Percentiles rank a stretch among this genome's conserved stretches.
phyloP scores from a whole-genome alignment of 768 basidiomycete species.

The Tulasnella sp. region DNA sequence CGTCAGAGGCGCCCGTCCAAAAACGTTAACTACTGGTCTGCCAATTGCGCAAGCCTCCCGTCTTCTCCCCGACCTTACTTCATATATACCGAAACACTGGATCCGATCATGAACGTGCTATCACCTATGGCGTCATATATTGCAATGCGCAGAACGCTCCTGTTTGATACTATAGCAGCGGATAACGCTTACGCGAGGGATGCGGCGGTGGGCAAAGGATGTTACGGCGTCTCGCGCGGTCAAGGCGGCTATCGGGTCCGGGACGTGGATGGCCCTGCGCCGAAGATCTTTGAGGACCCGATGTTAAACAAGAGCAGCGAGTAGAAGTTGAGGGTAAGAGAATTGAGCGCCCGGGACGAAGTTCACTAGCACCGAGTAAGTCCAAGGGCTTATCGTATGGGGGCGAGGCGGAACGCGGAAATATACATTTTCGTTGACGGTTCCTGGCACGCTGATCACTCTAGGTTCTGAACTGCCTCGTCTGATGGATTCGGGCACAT shows the following conservation, averaged over 20 bases:
- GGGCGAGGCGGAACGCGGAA: neutral
- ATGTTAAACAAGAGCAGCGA: conserved; percentile 67
- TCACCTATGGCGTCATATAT: conserved; percentile 33
- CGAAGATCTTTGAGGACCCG: conserved; percentile 69
- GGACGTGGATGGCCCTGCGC: conserved; percentile 48
- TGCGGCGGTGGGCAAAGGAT: conserved; percentile 75
- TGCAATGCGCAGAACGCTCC: conserved; percentile 44
- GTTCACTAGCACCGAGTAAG: conserved; percentile 83
- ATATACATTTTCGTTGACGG: neutral
- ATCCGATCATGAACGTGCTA: neutral
- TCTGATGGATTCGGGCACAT: conserved; percentile 91
- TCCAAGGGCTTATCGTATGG: conserved; percentile 16
- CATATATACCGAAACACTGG: neutral
- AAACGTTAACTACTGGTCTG: neutral
- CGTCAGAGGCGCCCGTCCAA: neutral
- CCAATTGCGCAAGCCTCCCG: conserved; percentile 22
- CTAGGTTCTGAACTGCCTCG: conserved; percentile 72
- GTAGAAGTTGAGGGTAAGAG: conserved; percentile 90
- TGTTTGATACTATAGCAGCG: conserved; percentile 64
- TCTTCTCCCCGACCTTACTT: conserved; percentile 9
- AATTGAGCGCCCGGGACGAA: conserved; percentile 74
- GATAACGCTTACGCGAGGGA: conserved; percentile 71
- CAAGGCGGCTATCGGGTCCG: conserved; percentile 57
- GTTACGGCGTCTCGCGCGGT: conserved; percentile 90
- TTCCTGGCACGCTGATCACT: neutral